These are phyloP conservation scores for Ceratonia siliqua DNA, from an alignment of 306 rosid genomes.

Conservation along the genomic window DNA sequence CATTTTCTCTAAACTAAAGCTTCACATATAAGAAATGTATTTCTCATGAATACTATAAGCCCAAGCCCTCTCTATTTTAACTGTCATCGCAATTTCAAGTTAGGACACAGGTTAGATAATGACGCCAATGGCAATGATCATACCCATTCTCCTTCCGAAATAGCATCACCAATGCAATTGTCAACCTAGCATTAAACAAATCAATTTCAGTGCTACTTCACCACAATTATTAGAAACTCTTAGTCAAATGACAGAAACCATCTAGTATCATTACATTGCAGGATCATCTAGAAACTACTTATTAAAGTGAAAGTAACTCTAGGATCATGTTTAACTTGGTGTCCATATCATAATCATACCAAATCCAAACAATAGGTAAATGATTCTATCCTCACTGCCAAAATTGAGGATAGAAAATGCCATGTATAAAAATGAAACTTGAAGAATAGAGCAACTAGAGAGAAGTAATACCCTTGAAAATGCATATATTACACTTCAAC, in stretches of 20 bases:
- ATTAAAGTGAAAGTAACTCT: too few species aligned
- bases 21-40: slow-evolving; percentile 30
- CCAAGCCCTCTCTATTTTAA: slow-evolving; percentile 22
- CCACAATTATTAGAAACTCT: neutral
- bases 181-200: slow-evolving; percentile 49
- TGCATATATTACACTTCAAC: too few species aligned
- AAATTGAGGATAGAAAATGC: too few species aligned
- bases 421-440: too few species aligned
- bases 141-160: slow-evolving; percentile 60
- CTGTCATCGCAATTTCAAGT: slow-evolving; percentile 63
- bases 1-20: slow-evolving; percentile 29
- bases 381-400: slow-evolving; percentile 69
- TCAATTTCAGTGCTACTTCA: slow-evolving; percentile 18
- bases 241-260: too few species aligned
- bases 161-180: slow-evolving; percentile 61
- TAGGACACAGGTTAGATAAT: slow-evolving; percentile 68
- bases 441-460: too few species aligned
- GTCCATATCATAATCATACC: too few species aligned
- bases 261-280: too few species aligned
- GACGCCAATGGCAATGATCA: slow-evolving; percentile 80
- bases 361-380: slow-evolving; percentile 70
- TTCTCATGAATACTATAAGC: neutral
- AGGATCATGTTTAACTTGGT: too few species aligned
- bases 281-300: too few species aligned
- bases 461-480: too few species aligned